Evolutionary conservation across 2,329 filamentous ascomycete genomes (phyloP), one percentile per base, ranked within the genome.

Genomic region (Ascochyta lentis): DNA sequence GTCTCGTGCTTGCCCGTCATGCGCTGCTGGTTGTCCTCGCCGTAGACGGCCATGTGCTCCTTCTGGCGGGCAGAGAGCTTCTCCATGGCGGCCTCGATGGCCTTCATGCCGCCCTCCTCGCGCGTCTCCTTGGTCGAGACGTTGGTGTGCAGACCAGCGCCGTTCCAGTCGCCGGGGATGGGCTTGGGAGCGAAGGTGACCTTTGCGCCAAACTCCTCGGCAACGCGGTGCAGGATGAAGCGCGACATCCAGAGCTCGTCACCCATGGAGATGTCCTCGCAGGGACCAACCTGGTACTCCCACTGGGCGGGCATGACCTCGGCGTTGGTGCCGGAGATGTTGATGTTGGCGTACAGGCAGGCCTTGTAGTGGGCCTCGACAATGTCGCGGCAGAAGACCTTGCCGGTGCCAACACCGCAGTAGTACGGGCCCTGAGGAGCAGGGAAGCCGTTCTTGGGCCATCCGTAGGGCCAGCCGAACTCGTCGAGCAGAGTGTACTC

Each of bases 301-400:
- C 94, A 98, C 80, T 97, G 94, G 58, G 90, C 92, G 63, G 92
- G 90, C 91, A 97, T 96, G 74, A 99, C 95, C 85, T 99, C 95
- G 65, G 95, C 95, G 80, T 99, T 99, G 82, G 95, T 98, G 74
- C 95, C 95, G 24, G 93, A 96, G 79, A 99, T 98, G 78, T 93
- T 88, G 80, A 99, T 85, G 58, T 90, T 89, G 58, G 94, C 87
- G 78, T 92, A 96, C 79, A 98, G 77, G 84, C 87, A 96, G 65
- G 89, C 89, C 81, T 91, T 91, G 88, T 92, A 93, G 83, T 96
- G 91, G 64, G 91, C 89, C 83, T 98, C 94, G 67, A 99, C 93
- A 61, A 99, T 94, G 76, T 99, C 94, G 83, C 94, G 89, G 88
- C 93, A 94, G 80, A 96, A 95, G 73, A 98, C 95, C 85, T 95